Conservation (phyloP, 805 yeast species). For the Cyberlindnera euphorbiiphila region DNA sequence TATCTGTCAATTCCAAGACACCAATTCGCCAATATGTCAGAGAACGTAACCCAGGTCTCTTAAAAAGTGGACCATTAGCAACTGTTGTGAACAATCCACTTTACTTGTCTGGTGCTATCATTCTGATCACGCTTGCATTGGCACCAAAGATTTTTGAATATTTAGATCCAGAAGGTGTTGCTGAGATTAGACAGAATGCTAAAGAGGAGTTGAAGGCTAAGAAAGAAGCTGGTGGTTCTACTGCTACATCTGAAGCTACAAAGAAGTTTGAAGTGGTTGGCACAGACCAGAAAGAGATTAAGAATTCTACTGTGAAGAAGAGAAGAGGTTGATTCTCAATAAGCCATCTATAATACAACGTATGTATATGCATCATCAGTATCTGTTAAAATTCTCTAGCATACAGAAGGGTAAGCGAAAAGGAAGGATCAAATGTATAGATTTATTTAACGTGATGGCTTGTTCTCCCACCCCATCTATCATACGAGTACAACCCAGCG, state of each 20-base stretch:
- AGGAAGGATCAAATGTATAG: background rate
- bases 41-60: slow-evolving; percentile 31
- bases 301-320: slow-evolving; percentile 1
- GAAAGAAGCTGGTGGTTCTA: background rate
- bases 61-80: slow-evolving; percentile 36
- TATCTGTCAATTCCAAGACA: slow-evolving; percentile 24
- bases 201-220: slow-evolving; percentile 3
- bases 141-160: slow-evolving; percentile 37
- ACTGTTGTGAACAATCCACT: slow-evolving; percentile 34
- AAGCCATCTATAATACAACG: too few species aligned
- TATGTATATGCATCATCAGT: too few species aligned
- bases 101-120: slow-evolving; percentile 32
- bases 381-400: too few species aligned
- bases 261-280: slow-evolving; percentile 4
- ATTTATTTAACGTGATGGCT: background rate
- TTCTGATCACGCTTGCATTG: slow-evolving; percentile 24
- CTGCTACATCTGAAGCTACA: background rate
- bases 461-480: slow-evolving; percentile 45
- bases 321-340: too few species aligned
- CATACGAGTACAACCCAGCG: slow-evolving; percentile 58
- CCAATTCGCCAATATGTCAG: slow-evolving; percentile 34
- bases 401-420: background rate
- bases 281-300: background rate
- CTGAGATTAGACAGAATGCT: slow-evolving; percentile 30
- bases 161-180: slow-evolving; percentile 39